Percentiles rank a stretch among this genome's conserved stretches.
Conservation (phyloP, 495 filamentous ascomycete species). For the Penicillium salamii region DNA sequence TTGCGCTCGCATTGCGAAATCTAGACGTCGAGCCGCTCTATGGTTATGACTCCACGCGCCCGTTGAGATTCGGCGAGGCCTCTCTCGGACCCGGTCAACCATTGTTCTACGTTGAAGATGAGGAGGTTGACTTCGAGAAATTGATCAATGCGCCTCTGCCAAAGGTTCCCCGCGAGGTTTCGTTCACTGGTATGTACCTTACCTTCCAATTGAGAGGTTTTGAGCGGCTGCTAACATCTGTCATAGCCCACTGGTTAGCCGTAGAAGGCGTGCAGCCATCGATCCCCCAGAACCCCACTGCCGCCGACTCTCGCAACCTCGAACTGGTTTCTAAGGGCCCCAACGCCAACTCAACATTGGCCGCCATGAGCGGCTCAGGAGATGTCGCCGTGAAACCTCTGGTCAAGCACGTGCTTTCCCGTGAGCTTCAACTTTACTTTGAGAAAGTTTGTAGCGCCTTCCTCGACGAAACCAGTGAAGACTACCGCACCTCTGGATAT, state of each 20-base stretch:
- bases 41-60: constrained; percentile 86
- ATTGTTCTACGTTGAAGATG: constrained; percentile 95
- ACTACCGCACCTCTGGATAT: constrained; percentile 80
- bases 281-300: constrained; percentile 91
- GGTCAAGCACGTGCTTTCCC: constrained; percentile 92
- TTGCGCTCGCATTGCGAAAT: constrained; percentile 75
- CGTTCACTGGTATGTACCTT: constrained; percentile 69
- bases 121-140: constrained; percentile 98
- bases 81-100: constrained; percentile 92
- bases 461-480: constrained; percentile 77
- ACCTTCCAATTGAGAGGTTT: background rate
- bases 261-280: constrained; percentile 95
- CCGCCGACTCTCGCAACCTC: constrained; percentile 72
- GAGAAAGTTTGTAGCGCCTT: constrained; percentile 86
- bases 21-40: constrained; percentile 93
- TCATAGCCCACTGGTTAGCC: constrained; percentile 86
- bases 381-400: constrained; percentile 80
- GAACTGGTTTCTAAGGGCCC: constrained; percentile 88
- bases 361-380: constrained; percentile 78
- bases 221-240: constrained; percentile 19
- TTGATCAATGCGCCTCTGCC: constrained; percentile 93
- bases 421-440: constrained; percentile 96
- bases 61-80: constrained; percentile 88
- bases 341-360: constrained; percentile 75
- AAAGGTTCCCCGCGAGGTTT: constrained; percentile 89